Evolutionary conservation across 108 stramenopile genomes (phyloP), one percentile per base, ranked within the genome.

Genomic region (Nitzschia sp.): DNA sequence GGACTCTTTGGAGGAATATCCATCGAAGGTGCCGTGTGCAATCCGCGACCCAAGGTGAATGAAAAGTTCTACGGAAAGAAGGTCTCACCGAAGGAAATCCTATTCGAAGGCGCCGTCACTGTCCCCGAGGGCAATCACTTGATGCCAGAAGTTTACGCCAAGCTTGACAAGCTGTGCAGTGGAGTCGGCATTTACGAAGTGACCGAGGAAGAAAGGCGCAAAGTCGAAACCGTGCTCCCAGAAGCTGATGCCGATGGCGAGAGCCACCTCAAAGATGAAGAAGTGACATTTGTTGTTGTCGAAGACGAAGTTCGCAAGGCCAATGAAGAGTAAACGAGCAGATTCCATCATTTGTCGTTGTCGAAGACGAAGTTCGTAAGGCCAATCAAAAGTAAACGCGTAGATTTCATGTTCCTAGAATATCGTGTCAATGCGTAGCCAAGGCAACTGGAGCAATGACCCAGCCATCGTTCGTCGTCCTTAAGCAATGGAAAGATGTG

Each of bases 11-110:
- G 59, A 6, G 70, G 60, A 24, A 23, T 71, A 27, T 59, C 56
- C 61, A 42, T 71, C 33, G 70, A 71, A 33, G 70, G 60, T 2
- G 70, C 59, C 13, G 6, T 71, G 18, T 71, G 70, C 49, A 62
- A 61, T 28, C 35, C 56, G 26, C 60, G 70, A 0, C 23, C 35
- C 24, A 38, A 46, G 24, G 26, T 71, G 24, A 71, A 71, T 28
- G 60, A 60, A 15, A 51, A 54, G 33, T 71, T 71, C 31, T 71
- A 71, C 60, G 70, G 70, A 31, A 46, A 59, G 46, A 59, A 46
- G 21, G 26, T 63, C 9, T 25, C 61, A 0, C 48, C 48, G 19
- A 18, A 36, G 8, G 61, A 71, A 0, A 71, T 71, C 33, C 42
- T 71, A 25, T 27, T 71, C 30, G 46, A 46, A 23, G 68, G 58